Evolutionary conservation across 805 yeast species (phyloP), one percentile per base, ranked within the genome.

Genomic region (Hanseniaspora taiwanica): DNA sequence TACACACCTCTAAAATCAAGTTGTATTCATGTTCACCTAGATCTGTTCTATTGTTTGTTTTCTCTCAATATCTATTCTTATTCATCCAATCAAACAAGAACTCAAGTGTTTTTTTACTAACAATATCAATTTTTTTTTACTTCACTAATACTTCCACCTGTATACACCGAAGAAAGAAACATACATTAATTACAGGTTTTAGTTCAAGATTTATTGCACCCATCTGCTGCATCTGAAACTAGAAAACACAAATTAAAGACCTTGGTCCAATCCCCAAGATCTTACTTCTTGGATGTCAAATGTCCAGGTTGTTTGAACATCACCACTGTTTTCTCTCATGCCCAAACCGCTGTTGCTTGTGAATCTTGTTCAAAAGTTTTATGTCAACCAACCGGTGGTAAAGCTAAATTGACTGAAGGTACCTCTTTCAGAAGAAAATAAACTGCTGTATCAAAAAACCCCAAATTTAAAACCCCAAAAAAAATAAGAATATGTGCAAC

Each of bases 351-450:
- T 62, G 98, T 91, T 63, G 82, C 96, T 63, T 91, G 99, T 78
- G 97, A 93, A 65, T 78, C 94, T 43, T 91, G 99, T 75, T 80
- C 97, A 55, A 85, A 96, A 55, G 96, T 91, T 53, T 81, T 91
- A 65, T 87, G 97, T 74, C 81, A 91, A 64, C 99, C 99, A 67
- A 82, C 96, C 55, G 99, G 99, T 78, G 99, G 99, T 77, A 91
- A 91, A 79, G 96, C 97, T 65, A 86, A 81, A 73, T 79, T 91
- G 68, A 86, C 97, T 59, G 98, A 93, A 76, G 99, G 99, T 71
- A 83, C 94, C 66, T 91, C 98, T 62, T 91, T 86, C 91, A 86
- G 97, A 81, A 84, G 85, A 74, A 91, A 89, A 85, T 89, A 84
- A 81, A 54, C 48, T 25, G n/a, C n/a, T 37, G 38, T 19, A n/a